Conservation (phyloP, 768 basidiomycete species). For the Psilocybe cubensis region DNA sequence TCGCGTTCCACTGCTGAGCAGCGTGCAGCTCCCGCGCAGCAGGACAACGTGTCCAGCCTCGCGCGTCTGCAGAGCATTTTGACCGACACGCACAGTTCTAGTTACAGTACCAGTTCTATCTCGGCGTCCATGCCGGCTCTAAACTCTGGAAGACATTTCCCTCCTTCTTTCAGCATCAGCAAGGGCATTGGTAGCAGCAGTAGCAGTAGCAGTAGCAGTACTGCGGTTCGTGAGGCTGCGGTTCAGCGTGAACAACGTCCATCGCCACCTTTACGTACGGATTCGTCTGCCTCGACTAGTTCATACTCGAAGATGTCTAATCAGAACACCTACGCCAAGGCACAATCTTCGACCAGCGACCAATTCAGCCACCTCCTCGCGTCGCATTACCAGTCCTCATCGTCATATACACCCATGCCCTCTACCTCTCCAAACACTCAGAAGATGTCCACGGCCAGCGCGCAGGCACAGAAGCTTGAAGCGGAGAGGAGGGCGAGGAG, state of each 20-base stretch:
- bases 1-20: conserved; percentile 13
- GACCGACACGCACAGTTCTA: conserved; percentile 40
- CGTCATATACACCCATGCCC: background rate
- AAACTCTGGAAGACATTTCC: conserved; percentile 25
- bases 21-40: background rate
- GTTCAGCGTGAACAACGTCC: conserved; percentile 4
- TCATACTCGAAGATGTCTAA: conserved; percentile 9
- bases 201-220: background rate
- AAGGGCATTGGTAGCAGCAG: background rate
- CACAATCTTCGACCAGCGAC: background rate
- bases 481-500: conserved; percentile 32
- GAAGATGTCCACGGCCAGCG: conserved; percentile 49
- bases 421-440: conserved; percentile 10
- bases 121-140: conserved; percentile 48
- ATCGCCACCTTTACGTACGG: conserved; percentile 14
- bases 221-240: conserved; percentile 1
- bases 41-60: conserved; percentile 32
- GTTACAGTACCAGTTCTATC: too few species aligned
- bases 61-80: conserved; percentile 49
- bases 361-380: background rate
- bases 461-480: conserved; percentile 56
- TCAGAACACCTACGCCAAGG: background rate
- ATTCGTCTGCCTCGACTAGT: too few species aligned
- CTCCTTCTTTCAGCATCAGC: conserved; percentile 18
- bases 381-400: background rate